Conservation (phyloP, 495 filamentous ascomycete species). For the Staphylotrichum longicolle region DNA sequence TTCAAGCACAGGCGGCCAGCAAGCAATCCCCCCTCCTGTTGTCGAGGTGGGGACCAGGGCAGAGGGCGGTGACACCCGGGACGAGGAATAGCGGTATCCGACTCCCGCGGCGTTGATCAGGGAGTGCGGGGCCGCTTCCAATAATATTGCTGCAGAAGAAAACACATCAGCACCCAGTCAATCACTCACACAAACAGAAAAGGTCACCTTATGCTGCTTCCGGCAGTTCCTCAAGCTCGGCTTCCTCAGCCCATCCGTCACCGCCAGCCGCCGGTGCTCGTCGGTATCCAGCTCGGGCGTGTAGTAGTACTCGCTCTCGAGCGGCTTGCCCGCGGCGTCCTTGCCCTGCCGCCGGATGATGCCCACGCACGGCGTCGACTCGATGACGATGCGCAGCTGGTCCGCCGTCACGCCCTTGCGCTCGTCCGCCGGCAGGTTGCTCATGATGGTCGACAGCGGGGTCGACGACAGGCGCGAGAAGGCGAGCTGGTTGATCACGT, state of each 20-base stretch:
- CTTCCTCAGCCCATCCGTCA: slow-evolving; percentile 80
- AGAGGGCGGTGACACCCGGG: too few relatives aligned
- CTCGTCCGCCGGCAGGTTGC: slow-evolving; percentile 71
- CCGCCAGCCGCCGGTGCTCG: slow-evolving; percentile 72
- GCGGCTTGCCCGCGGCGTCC: slow-evolving; percentile 88
- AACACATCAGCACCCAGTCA: slow-evolving; percentile 20
- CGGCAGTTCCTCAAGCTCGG: slow-evolving; percentile 83
- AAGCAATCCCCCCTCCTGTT: background rate
- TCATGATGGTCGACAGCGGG: slow-evolving; percentile 81
- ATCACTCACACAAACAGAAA: slow-evolving; percentile 15
- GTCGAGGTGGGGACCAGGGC: background rate
- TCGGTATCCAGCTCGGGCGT: slow-evolving; percentile 87
- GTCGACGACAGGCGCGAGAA: slow-evolving; percentile 93
- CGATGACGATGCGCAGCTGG: slow-evolving; percentile 67
- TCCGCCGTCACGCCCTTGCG: slow-evolving; percentile 55
- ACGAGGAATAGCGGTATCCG: too few relatives aligned
- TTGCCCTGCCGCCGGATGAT: slow-evolving; percentile 89
- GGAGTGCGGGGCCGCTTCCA: slow-evolving; percentile 74
- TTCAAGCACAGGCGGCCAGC: slow-evolving; percentile 6
- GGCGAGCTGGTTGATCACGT: slow-evolving; percentile 92
- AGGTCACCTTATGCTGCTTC: slow-evolving; percentile 90
- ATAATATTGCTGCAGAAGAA: slow-evolving; percentile 74
- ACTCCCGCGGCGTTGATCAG: slow-evolving; percentile 27
- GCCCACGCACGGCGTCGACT: slow-evolving; percentile 72
- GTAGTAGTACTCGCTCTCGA: slow-evolving; percentile 97